Conservation (phyloP, 257 asterid species). For the Fraxinus quadrangulata region DNA sequence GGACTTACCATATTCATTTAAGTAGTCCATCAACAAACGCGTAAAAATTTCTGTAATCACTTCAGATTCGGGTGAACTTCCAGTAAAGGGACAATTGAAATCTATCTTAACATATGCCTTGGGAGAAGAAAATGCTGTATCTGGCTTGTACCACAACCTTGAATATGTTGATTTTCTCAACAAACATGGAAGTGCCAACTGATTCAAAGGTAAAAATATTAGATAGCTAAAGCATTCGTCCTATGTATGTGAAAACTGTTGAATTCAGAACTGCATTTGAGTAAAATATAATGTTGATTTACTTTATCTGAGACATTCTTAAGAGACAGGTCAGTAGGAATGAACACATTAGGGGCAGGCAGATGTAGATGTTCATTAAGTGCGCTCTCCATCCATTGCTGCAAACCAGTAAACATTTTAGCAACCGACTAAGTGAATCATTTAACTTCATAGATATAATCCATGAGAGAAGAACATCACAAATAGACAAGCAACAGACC, state of each 20-base stretch:
- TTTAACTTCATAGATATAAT: conserved; percentile 2
- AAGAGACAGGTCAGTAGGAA: conserved; percentile 90
- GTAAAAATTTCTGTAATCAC: conserved; percentile 86
- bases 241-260: conserved; percentile 20
- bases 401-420: conserved; percentile 35
- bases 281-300: conserved; percentile 28
- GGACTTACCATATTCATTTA: conserved; percentile 87
- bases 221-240: conserved; percentile 30
- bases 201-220: conserved; percentile 37
- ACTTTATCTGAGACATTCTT: conserved; percentile 65
- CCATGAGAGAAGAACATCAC: conserved; percentile 16
- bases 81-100: conserved; percentile 84
- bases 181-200: conserved; percentile 66
- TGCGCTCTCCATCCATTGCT: conserved; percentile 79
- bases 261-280: conserved; percentile 11
- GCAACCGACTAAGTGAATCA: conserved; percentile 18
- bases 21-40: conserved; percentile 86
- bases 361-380: conserved; percentile 69
- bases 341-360: conserved; percentile 76
- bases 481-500: conserved; percentile 52
- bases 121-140: conserved; percentile 76
- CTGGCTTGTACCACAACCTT: conserved; percentile 96
- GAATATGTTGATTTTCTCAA: conserved; percentile 81
- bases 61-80: conserved; percentile 81
- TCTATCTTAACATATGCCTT: conserved; percentile 87